These are phyloP conservation scores for Monosporozyma siamensis DNA, from an alignment of 805 yeast genomes.

Conservation along the genomic window DNA sequence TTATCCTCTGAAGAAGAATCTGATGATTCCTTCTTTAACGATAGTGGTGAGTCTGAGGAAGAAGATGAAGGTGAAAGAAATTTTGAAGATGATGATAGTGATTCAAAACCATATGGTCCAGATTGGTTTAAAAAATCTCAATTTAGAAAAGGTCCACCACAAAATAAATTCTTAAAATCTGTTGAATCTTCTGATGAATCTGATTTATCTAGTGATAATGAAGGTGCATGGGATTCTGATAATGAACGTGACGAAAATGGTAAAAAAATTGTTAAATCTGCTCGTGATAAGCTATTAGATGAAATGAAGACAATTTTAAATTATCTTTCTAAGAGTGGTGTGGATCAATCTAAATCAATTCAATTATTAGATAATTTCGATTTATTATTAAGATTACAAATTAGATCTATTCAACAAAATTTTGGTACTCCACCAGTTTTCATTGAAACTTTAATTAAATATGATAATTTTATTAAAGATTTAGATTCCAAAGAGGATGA, in stretches of 20 bases:
- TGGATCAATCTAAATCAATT: constrained; percentile 58
- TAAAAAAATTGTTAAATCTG: constrained; percentile 81
- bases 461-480: constrained; percentile 61
- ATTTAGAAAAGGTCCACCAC: constrained; percentile 29
- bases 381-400: constrained; percentile 54
- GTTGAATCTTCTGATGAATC: constrained; percentile 36
- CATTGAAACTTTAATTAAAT: constrained; percentile 56
- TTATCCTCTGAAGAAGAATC: constrained; percentile 21
- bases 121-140: constrained; percentile 37
- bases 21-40: constrained; percentile 32
- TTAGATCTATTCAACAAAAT: constrained; percentile 69
- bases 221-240: neutral
- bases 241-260: constrained; percentile 46
- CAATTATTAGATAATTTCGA: constrained; percentile 70
- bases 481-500: constrained; percentile 39
- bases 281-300: constrained; percentile 84
- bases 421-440: constrained; percentile 59
- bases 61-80: constrained; percentile 21
- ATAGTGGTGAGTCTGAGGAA: constrained; percentile 31
- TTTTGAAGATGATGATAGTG: constrained; percentile 24
- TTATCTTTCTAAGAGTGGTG: constrained; percentile 28
- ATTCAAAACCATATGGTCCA: constrained; percentile 36
- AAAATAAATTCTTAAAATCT: constrained; percentile 30
- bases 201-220: constrained; percentile 18
- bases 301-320: constrained; percentile 41